Base-by-base conservation (phyloP, 2,329 filamentous ascomycete species). In the Cladosporium phlei region DNA sequence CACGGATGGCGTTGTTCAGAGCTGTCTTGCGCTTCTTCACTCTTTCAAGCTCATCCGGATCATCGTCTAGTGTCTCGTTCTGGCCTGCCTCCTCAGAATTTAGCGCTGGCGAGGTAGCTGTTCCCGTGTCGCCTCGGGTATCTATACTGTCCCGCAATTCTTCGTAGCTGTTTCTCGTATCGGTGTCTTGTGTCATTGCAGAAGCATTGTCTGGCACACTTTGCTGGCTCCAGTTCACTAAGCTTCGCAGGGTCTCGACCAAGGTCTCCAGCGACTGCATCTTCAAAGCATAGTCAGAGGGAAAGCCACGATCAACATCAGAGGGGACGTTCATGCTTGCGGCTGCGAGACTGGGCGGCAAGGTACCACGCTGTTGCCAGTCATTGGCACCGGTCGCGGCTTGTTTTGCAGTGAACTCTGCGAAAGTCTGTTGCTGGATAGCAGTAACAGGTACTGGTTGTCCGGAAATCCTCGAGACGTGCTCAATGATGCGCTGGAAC, bases 21-120 rank as follows among this genome's bases (percentile, higher is more conserved):
- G 93, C 93, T 5, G 88, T 97, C 70, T 98, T 98, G 52, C 85
- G 80, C 50, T 90, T 87, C 69, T 97, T 97, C 47, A 90, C 88
- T 66, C 86, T 94, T 61, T 97, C 93, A n/a, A 98, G 74, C 59
- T 96, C 85, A 52, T 83, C 88, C 0, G 91, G 91, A 59, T 98
- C 93, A 61, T 98, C 94, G 48, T 96, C 89, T 2, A 70, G 69
- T 9, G 69, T 70, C 22, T 59, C 57, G 7, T 52, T 46, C 9
- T 50, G 48, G 7, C 52, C 49, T 5, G 46, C 44, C 62, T 66
- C 46, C 82, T 78, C 30, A 6, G 45, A 40, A 24, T 47, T 47
- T 10, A 47, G 35, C 11, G 37, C 30, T 24, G 45, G 45, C n/a
- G 38, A 42, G n/a, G 27, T 28, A 4, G 84, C 85, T 1, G 75